Evolutionary conservation across 2,329 filamentous ascomycete species (phyloP).

Genomic region (Balansia obtecta): DNA sequence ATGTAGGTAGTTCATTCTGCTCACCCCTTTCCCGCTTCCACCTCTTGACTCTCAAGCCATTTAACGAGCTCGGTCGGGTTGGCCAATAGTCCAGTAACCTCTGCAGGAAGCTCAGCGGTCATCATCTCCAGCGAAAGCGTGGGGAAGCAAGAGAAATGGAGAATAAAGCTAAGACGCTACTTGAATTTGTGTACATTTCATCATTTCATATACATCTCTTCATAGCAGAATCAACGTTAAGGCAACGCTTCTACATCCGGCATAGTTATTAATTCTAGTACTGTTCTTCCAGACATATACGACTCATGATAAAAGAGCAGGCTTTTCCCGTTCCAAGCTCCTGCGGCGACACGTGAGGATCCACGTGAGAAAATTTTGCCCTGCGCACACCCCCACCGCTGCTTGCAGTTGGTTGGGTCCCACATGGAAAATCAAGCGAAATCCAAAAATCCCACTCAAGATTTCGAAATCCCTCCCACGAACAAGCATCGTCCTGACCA

Average conservation of each 20-base stretch:
- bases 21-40: constrained; percentile 23
- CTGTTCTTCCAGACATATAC: neutral
- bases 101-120: constrained; percentile 11
- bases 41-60: constrained; percentile 31
- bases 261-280: neutral
- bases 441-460: constrained; percentile 8
- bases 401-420: constrained; percentile 9
- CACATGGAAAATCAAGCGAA: constrained; percentile 15
- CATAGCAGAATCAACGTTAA: neutral
- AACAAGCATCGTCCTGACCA: constrained; percentile 34
- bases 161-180: neutral
- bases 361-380: constrained; percentile 25
- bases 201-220: neutral
- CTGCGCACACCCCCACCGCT: constrained; percentile 18
- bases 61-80: constrained; percentile 24
- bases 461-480: constrained; percentile 7
- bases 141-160: neutral
- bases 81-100: constrained; percentile 21
- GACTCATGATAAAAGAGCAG: neutral
- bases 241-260: neutral
- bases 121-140: constrained; percentile 7
- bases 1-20: constrained; percentile 9
- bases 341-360: constrained; percentile 15
- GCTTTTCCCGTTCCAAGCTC: neutral
- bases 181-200: constrained; percentile 2